These are phyloP conservation scores for Grosmannia huntii DNA, from an alignment of 2,329 filamentous ascomycete genomes.

Conservation along the genomic window DNA sequence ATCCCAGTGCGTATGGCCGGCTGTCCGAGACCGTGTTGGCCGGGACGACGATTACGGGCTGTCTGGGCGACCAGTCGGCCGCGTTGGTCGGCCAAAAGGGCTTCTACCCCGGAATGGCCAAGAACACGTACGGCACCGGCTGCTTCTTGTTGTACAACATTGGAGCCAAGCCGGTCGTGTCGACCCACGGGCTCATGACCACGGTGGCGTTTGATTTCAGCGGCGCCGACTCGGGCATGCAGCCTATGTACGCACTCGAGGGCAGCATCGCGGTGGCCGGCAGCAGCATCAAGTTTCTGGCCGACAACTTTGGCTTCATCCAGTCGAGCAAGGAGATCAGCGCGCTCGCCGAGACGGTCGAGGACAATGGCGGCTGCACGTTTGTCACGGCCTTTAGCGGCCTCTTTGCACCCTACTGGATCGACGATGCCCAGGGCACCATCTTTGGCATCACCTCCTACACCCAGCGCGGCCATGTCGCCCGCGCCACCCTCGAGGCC, in stretches of 20 bases:
- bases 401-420: slow-evolving; percentile 89
- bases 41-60: slow-evolving; percentile 64
- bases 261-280: slow-evolving; percentile 76
- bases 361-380: slow-evolving; percentile 71
- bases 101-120: slow-evolving; percentile 69
- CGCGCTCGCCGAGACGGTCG: slow-evolving; percentile 37
- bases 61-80: slow-evolving; percentile 78
- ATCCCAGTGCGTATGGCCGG: slow-evolving; percentile 57
- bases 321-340: slow-evolving; percentile 35
- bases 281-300: slow-evolving; percentile 65
- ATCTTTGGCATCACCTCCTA: slow-evolving; percentile 79
- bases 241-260: slow-evolving; percentile 61
- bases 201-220: slow-evolving; percentile 80
- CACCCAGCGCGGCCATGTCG: slow-evolving; percentile 76
- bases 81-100: slow-evolving; percentile 77
- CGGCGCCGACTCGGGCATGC: slow-evolving; percentile 25
- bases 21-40: slow-evolving; percentile 52
- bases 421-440: slow-evolving; percentile 81
- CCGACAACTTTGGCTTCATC: slow-evolving; percentile 52
- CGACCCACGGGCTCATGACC: slow-evolving; percentile 65
- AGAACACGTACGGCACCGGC: slow-evolving; percentile 85
- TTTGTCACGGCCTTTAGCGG: slow-evolving; percentile 88
- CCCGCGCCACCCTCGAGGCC: slow-evolving; percentile 78
- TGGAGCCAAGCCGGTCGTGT: slow-evolving; percentile 72
- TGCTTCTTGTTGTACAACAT: slow-evolving; percentile 86